Base-by-base conservation (phyloP, 1,284 basidiomycete species). In the Pascua sp. region DNA sequence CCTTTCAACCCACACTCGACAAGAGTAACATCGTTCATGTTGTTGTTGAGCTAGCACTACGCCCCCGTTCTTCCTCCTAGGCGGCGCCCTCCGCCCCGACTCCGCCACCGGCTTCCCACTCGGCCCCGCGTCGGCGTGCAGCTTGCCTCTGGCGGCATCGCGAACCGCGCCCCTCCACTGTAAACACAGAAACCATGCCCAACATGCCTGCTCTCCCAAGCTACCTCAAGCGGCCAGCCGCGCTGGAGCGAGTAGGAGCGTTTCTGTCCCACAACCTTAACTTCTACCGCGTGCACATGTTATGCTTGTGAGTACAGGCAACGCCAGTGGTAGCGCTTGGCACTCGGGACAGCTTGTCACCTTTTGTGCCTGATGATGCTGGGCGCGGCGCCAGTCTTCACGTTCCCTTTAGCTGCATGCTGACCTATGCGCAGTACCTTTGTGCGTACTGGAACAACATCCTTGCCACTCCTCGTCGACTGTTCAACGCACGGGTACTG, bases 201-300 rank as follows among this genome's bases (percentile, higher is more conserved):
- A 13, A 15, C 51, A 52, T 52, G 51, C 44, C 51, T 13, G 13
- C 43, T 12, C 44, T 52, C 13, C 51, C 51, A 5, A 24, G 37
- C 9, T 43, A 52, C 16, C 44, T 52, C 15, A 46, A 47, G 44
- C 17, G 24, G 44, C 51, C 51, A 4, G 44, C 42, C 15, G 46
- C 38, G 24, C 12, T 38, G 44, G 51, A 52, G 37, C 11, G 16
- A 32, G 32, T 8, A 38, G 15, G 10, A n/a, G 18, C 44, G 32
- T n/a, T 46, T 15, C 39, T 52, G 18, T 7, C 15, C 17, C 60
- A 63, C 39, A 63, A 63, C 42, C 65, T 76, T 49, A 78, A 78
- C 62, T 78, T 77, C 48, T 78, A 78, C 47, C 68, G 77, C 18
- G 63, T 78, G 8, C 80, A 81, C 57, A 65, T 81, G 55, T 53